Base-by-base conservation (phyloP, 768 basidiomycete genomes). In the Auriscalpium vulgare region DNA sequence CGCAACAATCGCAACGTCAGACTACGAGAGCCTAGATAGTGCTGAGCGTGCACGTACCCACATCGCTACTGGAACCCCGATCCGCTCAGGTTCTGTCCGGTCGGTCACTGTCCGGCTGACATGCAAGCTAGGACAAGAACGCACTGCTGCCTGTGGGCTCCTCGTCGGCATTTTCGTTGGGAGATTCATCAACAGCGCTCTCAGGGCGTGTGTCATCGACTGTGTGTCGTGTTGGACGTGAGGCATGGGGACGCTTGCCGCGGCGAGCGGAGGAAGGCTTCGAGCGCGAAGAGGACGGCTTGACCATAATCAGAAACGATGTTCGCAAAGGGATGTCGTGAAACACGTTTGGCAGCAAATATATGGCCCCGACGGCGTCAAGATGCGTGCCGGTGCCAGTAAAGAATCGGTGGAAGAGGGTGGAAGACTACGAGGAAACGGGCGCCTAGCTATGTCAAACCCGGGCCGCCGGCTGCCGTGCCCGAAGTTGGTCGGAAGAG, bases 11-110 rank as follows among this genome's bases (percentile, higher is more conserved):
- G 29, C 29, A 11, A 23, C 11, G 10, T 0, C 10, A 19, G 10
- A 6, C 49, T 17, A 7, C 11, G 47, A 47, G 14, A 21, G 38
- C 45, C 45, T 14, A 8, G 34, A 14, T 4, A 6, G 1, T 43
- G 47, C 51, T 5, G 37, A 36, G 55, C 35, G 29, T 19, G 47
- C 47, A 77, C 93, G 70, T 56, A 88, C 93, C 95, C 95, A 97
- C 95, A 97, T 97, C 37, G 91, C 94, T 4, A 97, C 85, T 2
- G 92, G 91, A 10, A 97, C 82, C 17, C 65, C 65, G 43, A 75
- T 43, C 14, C 17, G 40, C 17, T 71, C 6, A 40, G 35, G 8
- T 64, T 55, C 58, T 61, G 60, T 55, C 55, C 46, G 34, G 47
- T 17, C 21, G 16, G 23, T 49, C 45, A 54, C 14, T 8, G 14